Conservation (phyloP, 2,329 filamentous ascomycete genomes). For the Dactylonectria estremocensis region DNA sequence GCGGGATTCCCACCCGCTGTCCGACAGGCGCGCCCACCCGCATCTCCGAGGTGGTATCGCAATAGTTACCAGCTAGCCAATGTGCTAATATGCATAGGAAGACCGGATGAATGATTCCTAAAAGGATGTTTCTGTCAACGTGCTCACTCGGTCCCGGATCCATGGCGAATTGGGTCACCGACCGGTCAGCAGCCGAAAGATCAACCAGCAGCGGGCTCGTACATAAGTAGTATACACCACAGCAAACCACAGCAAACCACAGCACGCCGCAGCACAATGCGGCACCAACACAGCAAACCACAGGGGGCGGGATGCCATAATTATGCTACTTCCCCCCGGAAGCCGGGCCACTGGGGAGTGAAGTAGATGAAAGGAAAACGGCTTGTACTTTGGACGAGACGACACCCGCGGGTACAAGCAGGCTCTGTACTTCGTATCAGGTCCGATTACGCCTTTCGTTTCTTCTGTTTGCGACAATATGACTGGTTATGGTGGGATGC, state of each 20-base stretch:
- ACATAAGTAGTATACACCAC: slow-evolving; percentile 8
- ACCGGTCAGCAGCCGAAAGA: slow-evolving; percentile 19
- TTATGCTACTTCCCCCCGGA: slow-evolving; percentile 30
- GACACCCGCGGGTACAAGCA: slow-evolving; percentile 8
- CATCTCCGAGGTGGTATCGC: slow-evolving; percentile 21
- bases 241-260: slow-evolving; percentile 11
- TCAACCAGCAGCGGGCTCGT: background rate
- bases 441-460: slow-evolving; percentile 4
- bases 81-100: background rate
- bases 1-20: slow-evolving; percentile 24
- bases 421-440: slow-evolving; percentile 10
- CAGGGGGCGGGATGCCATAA: background rate
- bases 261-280: slow-evolving; percentile 3
- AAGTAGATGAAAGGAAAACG: slow-evolving; percentile 13
- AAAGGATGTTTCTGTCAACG: background rate
- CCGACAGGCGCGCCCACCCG: slow-evolving; percentile 22
- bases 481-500: slow-evolving; percentile 26
- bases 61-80: slow-evolving; percentile 1
- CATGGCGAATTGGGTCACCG: slow-evolving; percentile 9
- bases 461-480: slow-evolving; percentile 22
- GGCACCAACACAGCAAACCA: background rate
- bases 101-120: slow-evolving; percentile 20
- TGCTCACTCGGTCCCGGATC: background rate
- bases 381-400: slow-evolving; percentile 4
- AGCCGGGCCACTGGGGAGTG: slow-evolving; percentile 20